These are phyloP conservation scores for Echites panduratus DNA, from an alignment of 257 asterid species.

Conservation along the genomic window DNA sequence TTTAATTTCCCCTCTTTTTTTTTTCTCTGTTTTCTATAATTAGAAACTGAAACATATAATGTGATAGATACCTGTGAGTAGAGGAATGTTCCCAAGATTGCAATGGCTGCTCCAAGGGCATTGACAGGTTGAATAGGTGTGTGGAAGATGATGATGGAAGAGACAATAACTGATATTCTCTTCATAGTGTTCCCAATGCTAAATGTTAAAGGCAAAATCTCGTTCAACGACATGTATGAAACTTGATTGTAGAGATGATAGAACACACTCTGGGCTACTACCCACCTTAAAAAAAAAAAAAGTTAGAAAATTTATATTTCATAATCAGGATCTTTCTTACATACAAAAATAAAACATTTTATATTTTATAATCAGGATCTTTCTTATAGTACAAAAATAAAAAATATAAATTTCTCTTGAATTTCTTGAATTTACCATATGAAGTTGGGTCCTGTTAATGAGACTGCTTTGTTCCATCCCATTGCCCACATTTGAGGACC, in stretches of 20 bases:
- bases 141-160: constrained; percentile 85
- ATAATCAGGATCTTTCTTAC: no score
- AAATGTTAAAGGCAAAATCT: constrained; percentile 91
- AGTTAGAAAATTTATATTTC: no score
- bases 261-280: constrained; percentile 88
- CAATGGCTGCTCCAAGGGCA: constrained; percentile 94
- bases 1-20: no score
- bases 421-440: constrained; percentile 58
- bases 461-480: constrained; percentile 55
- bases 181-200: constrained; percentile 96
- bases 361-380: not conserved
- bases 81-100: constrained; percentile 81
- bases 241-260: constrained; percentile 94
- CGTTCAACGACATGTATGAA: constrained; percentile 92
- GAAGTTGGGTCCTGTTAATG: constrained; percentile 81
- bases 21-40: no score
- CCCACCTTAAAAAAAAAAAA: constrained; percentile 53
- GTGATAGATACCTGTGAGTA: constrained; percentile 89
- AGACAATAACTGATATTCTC: constrained; percentile 84
- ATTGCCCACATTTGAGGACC: constrained; percentile 89
- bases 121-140: constrained; percentile 92
- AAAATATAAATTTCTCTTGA: not conserved
- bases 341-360: not conserved
- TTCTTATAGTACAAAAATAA: not conserved
- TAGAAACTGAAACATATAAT: not conserved